A percentile compares a stretch with the other conserved stretches of the same genome.
These are phyloP conservation scores for Fonsecaea monophora DNA, from an alignment of 2,329 filamentous ascomycete genomes.

Conservation along the genomic window DNA sequence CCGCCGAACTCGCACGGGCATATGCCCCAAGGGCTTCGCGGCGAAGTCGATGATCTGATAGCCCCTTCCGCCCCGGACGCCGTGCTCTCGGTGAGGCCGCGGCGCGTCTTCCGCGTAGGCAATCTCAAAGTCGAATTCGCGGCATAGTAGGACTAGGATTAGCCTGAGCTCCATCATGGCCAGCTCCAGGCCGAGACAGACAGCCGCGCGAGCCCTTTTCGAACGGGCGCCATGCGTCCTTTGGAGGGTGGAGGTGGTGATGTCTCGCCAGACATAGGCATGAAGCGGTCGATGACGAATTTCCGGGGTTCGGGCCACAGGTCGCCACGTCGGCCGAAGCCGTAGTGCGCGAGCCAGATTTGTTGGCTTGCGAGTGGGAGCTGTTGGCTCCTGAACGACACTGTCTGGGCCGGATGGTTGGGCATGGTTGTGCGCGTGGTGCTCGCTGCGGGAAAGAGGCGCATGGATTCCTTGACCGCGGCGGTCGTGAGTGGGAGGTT, in stretches of 20 bases:
- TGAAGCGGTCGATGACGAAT: conserved; percentile 50
- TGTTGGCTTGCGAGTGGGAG: conserved; percentile 30
- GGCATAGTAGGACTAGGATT: conserved; percentile 33
- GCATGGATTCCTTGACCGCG: conserved; percentile 62
- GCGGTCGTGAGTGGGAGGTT: conserved; percentile 61
- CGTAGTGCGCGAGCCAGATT: conserved; percentile 36
- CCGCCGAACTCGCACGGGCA: conserved; percentile 15
- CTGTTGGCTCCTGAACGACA: conserved; percentile 27
- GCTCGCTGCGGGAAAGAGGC: conserved; percentile 57
- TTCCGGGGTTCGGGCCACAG: conserved; percentile 32
- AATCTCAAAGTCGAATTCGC: conserved; percentile 12
- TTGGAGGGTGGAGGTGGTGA: conserved; percentile 33
- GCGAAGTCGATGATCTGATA: conserved; percentile 25
- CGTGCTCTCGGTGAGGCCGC: conserved; percentile 1
- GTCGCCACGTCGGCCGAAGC: conserved; percentile 33
- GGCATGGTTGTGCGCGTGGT: conserved; percentile 23
- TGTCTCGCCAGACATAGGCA: conserved; percentile 30
- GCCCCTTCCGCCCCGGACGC: conserved; percentile 20
- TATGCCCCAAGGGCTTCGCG: conserved; percentile 16
- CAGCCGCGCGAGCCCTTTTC: conserved; percentile 58
- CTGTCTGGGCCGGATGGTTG: conserved; percentile 10
- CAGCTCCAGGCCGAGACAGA: conserved; percentile 45
- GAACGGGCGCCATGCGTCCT: conserved; percentile 58
- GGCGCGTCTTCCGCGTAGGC: conserved; percentile 10
- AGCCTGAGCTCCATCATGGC: conserved; percentile 41